Conservation (phyloP, 1,284 basidiomycete genomes). For the Ceratobasidium sp. region DNA sequence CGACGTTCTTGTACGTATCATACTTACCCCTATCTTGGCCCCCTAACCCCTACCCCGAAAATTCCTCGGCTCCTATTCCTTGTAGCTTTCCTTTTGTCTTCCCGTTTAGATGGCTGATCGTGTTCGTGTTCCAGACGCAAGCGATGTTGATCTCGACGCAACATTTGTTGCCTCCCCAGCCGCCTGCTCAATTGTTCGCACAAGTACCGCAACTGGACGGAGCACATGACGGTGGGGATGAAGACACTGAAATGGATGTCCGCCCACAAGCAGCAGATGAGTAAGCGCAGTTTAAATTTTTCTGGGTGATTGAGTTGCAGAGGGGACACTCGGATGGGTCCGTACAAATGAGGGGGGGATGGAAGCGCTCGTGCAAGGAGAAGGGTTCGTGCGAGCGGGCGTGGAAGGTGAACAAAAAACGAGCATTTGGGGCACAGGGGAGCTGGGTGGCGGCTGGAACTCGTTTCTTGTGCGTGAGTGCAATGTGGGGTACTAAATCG, state of each 20-base stretch:
- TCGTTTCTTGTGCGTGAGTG: conserved; percentile 15
- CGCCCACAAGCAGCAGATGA: conserved; percentile 10
- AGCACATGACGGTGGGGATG: conserved; percentile 34
- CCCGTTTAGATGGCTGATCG: conserved; percentile 2
- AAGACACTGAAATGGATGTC: conserved; percentile 37
- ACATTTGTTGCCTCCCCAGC: conserved; percentile 67
- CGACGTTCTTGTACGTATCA: conserved; percentile 71
- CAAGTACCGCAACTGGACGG: conserved; percentile 36
- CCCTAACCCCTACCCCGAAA: background rate
- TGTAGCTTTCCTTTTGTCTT: background rate
- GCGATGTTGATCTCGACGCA: conserved; percentile 89
- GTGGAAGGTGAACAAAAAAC: background rate
- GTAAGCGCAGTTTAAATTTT: conserved; percentile 33
- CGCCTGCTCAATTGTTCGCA: conserved; percentile 10
- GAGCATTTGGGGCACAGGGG: conserved; percentile 7
- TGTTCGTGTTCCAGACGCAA: conserved; percentile 65
- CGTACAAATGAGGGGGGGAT: background rate
- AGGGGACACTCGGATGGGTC: background rate
- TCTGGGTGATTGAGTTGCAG: background rate
- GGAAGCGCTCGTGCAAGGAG: background rate
- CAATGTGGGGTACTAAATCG: conserved; percentile 36
- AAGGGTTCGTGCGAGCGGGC: conserved; percentile 1
- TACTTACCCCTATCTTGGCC: conserved; percentile 5
- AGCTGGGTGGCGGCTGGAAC: conserved; percentile 15
- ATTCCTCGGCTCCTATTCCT: conserved; percentile 19